Conservation (phyloP, 2,329 filamentous ascomycete genomes). For the Sclerotinia spermophila region DNA sequence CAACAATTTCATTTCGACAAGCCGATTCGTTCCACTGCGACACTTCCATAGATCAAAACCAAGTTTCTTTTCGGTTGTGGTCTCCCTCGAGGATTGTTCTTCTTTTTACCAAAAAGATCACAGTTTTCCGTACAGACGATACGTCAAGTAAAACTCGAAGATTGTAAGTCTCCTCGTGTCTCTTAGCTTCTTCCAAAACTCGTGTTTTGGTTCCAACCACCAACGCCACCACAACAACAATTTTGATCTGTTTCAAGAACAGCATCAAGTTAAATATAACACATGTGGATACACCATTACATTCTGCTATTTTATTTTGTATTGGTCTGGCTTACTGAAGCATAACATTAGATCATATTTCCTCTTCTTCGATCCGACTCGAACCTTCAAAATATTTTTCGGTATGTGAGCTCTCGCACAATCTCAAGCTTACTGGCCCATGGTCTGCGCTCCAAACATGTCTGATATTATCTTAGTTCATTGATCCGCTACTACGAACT, state of each 20-base stretch:
- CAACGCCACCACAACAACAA: not conserved
- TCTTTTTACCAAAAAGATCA: not conserved
- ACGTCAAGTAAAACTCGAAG: not conserved
- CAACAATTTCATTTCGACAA: not conserved
- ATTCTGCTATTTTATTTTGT: not conserved
- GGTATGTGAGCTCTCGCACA: not conserved
- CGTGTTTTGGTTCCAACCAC: not conserved
- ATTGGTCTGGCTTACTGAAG: not conserved
- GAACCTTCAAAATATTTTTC: not conserved
- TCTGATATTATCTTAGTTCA: not conserved
- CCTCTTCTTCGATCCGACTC: not conserved
- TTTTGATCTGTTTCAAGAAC: not conserved
- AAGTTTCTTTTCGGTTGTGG: not conserved
- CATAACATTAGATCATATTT: not conserved
- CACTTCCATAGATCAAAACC: not conserved
- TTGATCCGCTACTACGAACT: not conserved
- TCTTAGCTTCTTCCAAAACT: not conserved
- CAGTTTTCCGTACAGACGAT: not conserved
- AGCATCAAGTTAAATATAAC: not conserved
- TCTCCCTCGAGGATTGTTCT: not conserved
- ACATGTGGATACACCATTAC: not conserved
- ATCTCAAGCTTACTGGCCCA: not conserved
- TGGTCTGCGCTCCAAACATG: not conserved
- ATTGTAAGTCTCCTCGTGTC: not conserved
- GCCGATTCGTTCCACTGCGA: not conserved